Percentiles rank a stretch among this genome's conserved stretches.
These are phyloP conservation scores for Lipomyces lipofer DNA, from an alignment of 805 yeast species.

Conservation along the genomic window DNA sequence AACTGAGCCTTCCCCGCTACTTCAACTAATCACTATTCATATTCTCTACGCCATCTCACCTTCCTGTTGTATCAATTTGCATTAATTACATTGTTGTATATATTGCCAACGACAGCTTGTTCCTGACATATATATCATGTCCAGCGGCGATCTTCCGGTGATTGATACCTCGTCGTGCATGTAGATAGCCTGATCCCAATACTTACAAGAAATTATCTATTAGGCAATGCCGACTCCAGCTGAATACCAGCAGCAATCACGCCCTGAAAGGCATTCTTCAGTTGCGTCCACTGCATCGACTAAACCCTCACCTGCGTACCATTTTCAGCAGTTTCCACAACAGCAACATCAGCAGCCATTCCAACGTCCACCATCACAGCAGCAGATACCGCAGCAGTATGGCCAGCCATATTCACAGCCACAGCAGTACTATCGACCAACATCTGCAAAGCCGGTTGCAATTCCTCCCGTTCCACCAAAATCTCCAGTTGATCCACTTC, in stretches of 20 bases:
- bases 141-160: constrained; percentile 18
- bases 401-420: constrained; percentile 2
- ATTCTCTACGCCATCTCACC: too few species aligned
- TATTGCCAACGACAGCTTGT: too few species aligned
- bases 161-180: background rate
- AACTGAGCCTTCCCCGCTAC: too few species aligned
- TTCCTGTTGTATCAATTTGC: too few species aligned
- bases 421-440: background rate
- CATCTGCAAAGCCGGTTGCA: constrained; percentile 10
- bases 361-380: constrained; percentile 9
- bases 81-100: too few species aligned
- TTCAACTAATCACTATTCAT: too few species aligned
- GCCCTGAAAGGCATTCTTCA: background rate
- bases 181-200: background rate
- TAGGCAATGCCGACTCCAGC: constrained; percentile 28
- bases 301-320: constrained; percentile 3
- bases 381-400: constrained; percentile 4
- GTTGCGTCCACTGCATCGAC: background rate
- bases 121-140: too few species aligned
- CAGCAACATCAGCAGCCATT: background rate
- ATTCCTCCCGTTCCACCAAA: constrained; percentile 19
- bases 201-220: background rate
- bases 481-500: constrained; percentile 14
- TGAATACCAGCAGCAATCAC: constrained; percentile 17
- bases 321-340: background rate